Base-by-base conservation (phyloP, 2,329 filamentous ascomycete genomes). In the Trichophaea hybrida region DNA sequence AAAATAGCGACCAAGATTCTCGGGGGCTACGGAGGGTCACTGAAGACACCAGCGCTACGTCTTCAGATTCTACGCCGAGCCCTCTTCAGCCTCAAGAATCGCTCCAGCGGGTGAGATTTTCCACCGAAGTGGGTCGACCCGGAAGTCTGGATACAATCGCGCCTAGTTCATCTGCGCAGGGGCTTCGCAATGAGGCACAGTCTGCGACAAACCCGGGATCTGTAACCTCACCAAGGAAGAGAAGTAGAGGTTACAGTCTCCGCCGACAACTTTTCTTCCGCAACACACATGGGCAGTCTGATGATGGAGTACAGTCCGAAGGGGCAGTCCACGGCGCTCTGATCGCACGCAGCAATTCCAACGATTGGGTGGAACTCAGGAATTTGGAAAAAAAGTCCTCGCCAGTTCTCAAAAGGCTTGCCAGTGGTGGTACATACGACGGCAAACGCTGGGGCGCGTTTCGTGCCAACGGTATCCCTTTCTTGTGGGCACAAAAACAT, bases 201-300 rank as follows among this genome's bases (percentile, higher is more conserved):
- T 24, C 24, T 24, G 24, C 24, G 24, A 24, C 24, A 24, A 24
- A 24, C 24, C 24, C 24, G n/a, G 48, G 32, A 46, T 55, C 62
- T n/a, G 57, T 56, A 32, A 52, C 34, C 24, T 60, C 58, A 15
- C 55, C 60, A 15, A 61, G 60, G 33, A 64, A 59, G 35, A 56
- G 62, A 17, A 60, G 50, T 24, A 54, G 64, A 55, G 62, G 64
- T 49, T 61, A 63, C 35, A 65, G 64, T 56, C 55, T 65, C 15
- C 48, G 59, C 5, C 58, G 49, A n/a, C 64, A 65, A 40, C 54
- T 64, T 15, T 63, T 65, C 51, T 63, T 63, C n/a, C 54, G 56
- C 15, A 63, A 61, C 60, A 44, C 51, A 34, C 49, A 59, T 7
- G 37, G 52, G 13, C 60, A 61, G 38, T 24, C 43, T 32, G 57